Evolutionary conservation across 2,329 filamentous ascomycete genomes (phyloP).

Genomic region (Bipolaris oryzae): DNA sequence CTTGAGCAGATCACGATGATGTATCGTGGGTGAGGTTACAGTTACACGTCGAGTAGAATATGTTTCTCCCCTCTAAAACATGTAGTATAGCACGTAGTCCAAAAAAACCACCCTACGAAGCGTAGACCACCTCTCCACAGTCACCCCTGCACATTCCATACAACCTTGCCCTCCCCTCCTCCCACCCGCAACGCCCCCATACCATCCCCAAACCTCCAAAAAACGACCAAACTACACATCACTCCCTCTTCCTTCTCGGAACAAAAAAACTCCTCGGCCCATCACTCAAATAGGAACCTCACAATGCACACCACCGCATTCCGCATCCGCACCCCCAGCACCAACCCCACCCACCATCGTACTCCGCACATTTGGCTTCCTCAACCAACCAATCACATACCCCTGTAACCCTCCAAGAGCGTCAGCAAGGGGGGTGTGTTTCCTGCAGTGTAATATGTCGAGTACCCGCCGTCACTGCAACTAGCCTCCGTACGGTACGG

Average conservation of each 20-base stretch:
- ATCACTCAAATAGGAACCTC: background rate
- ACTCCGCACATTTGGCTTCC: conserved; percentile 18
- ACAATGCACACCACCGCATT: conserved; percentile 43
- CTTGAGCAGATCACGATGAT: conserved; percentile 17
- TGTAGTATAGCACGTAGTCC: background rate
- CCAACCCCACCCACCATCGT: conserved; percentile 23
- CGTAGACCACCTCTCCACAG: too few species aligned
- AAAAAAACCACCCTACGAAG: too few species aligned
- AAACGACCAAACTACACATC: too few species aligned
- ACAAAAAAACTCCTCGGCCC: too few species aligned
- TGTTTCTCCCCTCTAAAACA: background rate
- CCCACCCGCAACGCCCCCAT: too few species aligned
- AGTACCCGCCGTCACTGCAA: conserved; percentile 39
- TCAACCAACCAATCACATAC: conserved; percentile 30
- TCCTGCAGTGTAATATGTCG: conserved; percentile 42
- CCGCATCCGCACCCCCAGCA: conserved; percentile 22
- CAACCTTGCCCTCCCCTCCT: too few species aligned
- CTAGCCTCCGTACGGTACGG: conserved; percentile 33
- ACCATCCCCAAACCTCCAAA: too few species aligned
- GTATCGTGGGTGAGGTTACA: conserved; percentile 16
- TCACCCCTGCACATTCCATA: too few species aligned
- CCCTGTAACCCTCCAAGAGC: too few species aligned
- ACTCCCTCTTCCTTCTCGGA: too few species aligned
- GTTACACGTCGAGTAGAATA: conserved; percentile 8
- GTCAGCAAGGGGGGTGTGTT: background rate